Conservation (phyloP, 352 stramenopile species). For the Pythium aquatile region DNA sequence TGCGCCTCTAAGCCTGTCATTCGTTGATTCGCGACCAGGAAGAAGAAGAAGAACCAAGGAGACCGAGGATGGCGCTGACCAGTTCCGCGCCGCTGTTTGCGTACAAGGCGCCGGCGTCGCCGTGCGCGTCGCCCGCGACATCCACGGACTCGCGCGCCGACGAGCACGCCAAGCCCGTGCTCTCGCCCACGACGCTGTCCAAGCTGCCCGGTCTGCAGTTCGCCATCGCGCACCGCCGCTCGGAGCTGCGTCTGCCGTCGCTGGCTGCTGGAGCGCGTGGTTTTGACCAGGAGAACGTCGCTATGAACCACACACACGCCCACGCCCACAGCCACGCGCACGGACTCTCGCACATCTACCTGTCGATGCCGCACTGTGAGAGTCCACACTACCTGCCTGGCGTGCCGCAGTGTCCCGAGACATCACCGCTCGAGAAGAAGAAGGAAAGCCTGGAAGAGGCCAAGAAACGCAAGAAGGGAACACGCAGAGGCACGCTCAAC, state of each 20-base stretch:
- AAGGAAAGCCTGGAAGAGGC: constrained; percentile 24
- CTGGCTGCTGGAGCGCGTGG: constrained; percentile 22
- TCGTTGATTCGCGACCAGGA: not conserved
- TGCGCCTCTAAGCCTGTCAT: not conserved
- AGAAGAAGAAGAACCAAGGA: no score
- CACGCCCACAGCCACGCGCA: not conserved
- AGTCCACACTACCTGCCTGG: constrained; percentile 36
- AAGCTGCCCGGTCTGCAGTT: constrained; percentile 68
- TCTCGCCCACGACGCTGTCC: constrained; percentile 38
- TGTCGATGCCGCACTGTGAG: constrained; percentile 35
- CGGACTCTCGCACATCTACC: constrained; percentile 22
- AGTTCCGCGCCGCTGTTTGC: constrained; percentile 17
- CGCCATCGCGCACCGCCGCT: constrained; percentile 52
- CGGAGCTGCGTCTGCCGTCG: constrained; percentile 50
- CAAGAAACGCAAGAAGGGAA: constrained; percentile 76
- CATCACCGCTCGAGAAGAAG: constrained; percentile 37
- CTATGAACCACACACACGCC: constrained; percentile 4
- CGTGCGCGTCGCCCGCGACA: constrained; percentile 21
- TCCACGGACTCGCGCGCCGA: constrained; percentile 23
- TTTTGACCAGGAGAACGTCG: constrained; percentile 16
- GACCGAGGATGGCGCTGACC: constrained; percentile 6
- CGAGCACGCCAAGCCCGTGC: constrained; percentile 25
- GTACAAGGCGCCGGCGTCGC: constrained; percentile 15
- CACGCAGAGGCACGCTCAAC: constrained; percentile 76
- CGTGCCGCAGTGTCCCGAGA: constrained; percentile 30